Evolutionary conservation across 2,329 filamentous ascomycete genomes (phyloP).

Genomic region (Aspergillus sp.): DNA sequence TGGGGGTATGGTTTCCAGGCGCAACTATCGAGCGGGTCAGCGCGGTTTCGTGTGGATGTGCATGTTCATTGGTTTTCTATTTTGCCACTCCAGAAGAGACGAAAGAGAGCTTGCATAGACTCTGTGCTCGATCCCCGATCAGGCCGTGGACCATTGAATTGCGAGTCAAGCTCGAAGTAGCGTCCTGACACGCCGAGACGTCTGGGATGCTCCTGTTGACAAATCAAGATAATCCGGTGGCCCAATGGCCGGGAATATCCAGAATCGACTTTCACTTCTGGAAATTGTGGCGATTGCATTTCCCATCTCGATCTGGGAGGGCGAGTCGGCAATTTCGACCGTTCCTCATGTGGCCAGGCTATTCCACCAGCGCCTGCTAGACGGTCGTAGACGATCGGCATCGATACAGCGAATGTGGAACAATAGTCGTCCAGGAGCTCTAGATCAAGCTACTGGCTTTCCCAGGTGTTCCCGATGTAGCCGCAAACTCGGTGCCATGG

Average conservation of each 20-base stretch:
- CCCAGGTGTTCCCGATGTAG: constrained; percentile 9
- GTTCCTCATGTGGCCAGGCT: not conserved
- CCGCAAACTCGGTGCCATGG: not conserved
- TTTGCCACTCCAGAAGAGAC: not conserved
- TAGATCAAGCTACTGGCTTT: constrained; percentile 9
- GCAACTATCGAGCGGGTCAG: not conserved
- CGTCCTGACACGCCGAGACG: not conserved
- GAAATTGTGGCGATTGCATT: not conserved
- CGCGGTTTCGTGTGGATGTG: not conserved
- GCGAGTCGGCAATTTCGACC: not conserved
- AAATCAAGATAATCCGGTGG: not conserved
- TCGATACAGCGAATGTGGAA: constrained; percentile 1
- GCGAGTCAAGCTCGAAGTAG: not conserved
- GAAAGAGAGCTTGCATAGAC: not conserved
- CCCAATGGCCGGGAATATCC: not conserved
- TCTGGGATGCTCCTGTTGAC: not conserved
- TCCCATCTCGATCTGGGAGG: not conserved
- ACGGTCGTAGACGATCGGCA: constrained; percentile 8
- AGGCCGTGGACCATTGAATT: not conserved
- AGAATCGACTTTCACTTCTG: not conserved
- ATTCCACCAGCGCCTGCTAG: not conserved
- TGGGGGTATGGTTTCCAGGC: constrained; percentile 2
- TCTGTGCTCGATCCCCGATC: not conserved
- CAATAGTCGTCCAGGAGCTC: constrained; percentile 4
- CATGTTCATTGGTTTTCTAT: not conserved